Evolutionary conservation across 805 yeast species (phyloP).

Genomic region (Spathaspora gorwiae): DNA sequence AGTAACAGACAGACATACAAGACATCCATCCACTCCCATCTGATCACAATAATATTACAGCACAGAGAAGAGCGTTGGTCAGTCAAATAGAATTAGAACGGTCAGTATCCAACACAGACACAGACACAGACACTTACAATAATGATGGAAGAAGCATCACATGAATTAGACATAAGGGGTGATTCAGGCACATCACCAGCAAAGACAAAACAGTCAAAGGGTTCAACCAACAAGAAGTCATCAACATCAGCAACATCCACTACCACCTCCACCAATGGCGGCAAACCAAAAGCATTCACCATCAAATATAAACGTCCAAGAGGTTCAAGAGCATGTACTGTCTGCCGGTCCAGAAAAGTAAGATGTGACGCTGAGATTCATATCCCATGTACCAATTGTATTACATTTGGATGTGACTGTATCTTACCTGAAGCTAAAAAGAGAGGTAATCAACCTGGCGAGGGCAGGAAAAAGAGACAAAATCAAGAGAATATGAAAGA

Average conservation of each 20-base stretch:
- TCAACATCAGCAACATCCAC: neutral
- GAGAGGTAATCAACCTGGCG: slow-evolving; percentile 25
- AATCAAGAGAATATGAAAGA: neutral
- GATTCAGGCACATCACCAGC: neutral
- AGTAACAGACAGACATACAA: too few species aligned
- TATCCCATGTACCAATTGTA: slow-evolving; percentile 53
- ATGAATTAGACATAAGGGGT: neutral
- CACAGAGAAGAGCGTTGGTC: too few species aligned
- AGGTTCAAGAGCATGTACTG: slow-evolving; percentile 68
- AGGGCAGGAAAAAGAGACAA: slow-evolving; percentile 4
- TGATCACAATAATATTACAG: too few species aligned
- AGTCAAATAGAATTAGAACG: too few species aligned
- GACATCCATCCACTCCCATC: too few species aligned
- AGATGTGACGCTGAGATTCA: slow-evolving; percentile 66
- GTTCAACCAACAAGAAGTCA: neutral
- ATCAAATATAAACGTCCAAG: slow-evolving; percentile 51
- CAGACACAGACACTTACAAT: too few species aligned
- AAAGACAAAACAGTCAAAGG: neutral
- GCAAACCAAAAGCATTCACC: slow-evolving; percentile 40
- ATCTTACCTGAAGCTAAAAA: slow-evolving; percentile 57
- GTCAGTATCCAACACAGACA: too few species aligned
- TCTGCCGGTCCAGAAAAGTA: slow-evolving; percentile 78
- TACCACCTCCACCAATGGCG: neutral
- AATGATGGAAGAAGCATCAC: neutral
- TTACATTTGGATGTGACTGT: slow-evolving; percentile 70